These are phyloP conservation scores for Colletotrichum shisoi DNA, from an alignment of 2,329 filamentous ascomycete genomes.

Conservation along the genomic window DNA sequence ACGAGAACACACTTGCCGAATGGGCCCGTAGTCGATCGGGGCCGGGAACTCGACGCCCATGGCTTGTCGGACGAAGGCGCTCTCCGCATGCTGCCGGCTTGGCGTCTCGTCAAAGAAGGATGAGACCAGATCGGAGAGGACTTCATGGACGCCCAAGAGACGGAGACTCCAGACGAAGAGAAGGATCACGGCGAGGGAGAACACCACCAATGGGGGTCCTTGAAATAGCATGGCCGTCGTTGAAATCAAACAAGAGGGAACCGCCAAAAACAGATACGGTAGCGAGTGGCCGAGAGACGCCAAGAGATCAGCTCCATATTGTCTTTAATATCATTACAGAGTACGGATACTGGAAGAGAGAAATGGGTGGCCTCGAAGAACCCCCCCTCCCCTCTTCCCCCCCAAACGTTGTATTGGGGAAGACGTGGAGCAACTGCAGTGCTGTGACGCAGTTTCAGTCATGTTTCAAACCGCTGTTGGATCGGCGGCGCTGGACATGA, in stretches of 20 bases:
- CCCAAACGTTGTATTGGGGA: conserved; percentile 3
- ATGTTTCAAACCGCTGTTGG: conserved; percentile 20
- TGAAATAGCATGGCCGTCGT: conserved; percentile 33
- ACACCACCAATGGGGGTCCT: conserved; percentile 23
- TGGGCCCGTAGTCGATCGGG: conserved; percentile 48
- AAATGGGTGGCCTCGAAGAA: not conserved
- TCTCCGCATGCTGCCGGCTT: conserved; percentile 29
- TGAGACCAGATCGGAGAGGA: conserved; percentile 14
- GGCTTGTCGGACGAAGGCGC: conserved; percentile 42
- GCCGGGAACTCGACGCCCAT: conserved; percentile 48
- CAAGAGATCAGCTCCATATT: not conserved
- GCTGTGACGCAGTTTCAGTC: conserved; percentile 17
- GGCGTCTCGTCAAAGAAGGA: conserved; percentile 18
- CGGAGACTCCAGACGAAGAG: conserved; percentile 33
- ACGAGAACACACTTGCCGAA: conserved; percentile 47
- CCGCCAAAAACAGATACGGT: conserved; percentile 4
- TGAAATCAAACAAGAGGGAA: not conserved
- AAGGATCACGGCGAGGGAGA: conserved; percentile 21
- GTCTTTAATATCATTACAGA: conserved; percentile 1
- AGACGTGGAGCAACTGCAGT: not conserved
- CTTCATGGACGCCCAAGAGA: conserved; percentile 13
- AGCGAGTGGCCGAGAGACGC: not conserved
- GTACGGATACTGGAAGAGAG: not conserved
- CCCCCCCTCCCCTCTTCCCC: conserved; percentile 6
- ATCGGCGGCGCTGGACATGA: not conserved